Conservation (phyloP, 306 rosid genomes). For the Crotalaria pallida region DNA sequence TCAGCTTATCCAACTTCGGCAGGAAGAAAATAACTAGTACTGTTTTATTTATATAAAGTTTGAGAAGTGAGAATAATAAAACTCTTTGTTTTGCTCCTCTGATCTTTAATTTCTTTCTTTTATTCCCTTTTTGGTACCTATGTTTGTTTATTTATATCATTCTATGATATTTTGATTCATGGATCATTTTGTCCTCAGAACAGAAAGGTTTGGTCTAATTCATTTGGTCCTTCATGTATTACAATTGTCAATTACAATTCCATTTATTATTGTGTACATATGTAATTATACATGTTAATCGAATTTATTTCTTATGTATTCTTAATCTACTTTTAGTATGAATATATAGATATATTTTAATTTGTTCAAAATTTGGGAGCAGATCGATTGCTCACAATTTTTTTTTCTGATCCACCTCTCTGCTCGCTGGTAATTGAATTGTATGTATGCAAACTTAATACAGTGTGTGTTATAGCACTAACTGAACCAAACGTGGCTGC, state of each 20-base stretch:
- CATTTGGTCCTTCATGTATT: not conserved
- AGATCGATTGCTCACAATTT: not conserved
- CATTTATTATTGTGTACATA: not conserved
- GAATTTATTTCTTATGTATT: not conserved
- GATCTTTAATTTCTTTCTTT: too few relatives aligned
- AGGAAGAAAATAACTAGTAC: not conserved
- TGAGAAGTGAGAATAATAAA: not conserved
- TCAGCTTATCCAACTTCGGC: too few relatives aligned
- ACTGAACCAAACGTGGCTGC: too few relatives aligned
- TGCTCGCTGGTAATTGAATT: not conserved
- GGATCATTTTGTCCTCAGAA: not conserved
- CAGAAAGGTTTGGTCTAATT: not conserved
- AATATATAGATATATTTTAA: not conserved
- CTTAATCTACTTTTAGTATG: not conserved
- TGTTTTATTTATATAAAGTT: slow-evolving; percentile 23
- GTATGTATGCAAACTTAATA: too few relatives aligned
- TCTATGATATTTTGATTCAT: too few relatives aligned
- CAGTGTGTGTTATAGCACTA: too few relatives aligned
- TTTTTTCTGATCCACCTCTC: not conserved
- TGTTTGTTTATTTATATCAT: too few relatives aligned
- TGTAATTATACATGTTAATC: slow-evolving; percentile 14
- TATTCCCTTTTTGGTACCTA: not conserved
- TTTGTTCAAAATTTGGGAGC: not conserved
- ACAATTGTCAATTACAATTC: not conserved
- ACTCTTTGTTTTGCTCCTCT: not conserved